Conservation (phyloP, 2,329 filamentous ascomycete species). For the Rasamsonia emersonii region DNA sequence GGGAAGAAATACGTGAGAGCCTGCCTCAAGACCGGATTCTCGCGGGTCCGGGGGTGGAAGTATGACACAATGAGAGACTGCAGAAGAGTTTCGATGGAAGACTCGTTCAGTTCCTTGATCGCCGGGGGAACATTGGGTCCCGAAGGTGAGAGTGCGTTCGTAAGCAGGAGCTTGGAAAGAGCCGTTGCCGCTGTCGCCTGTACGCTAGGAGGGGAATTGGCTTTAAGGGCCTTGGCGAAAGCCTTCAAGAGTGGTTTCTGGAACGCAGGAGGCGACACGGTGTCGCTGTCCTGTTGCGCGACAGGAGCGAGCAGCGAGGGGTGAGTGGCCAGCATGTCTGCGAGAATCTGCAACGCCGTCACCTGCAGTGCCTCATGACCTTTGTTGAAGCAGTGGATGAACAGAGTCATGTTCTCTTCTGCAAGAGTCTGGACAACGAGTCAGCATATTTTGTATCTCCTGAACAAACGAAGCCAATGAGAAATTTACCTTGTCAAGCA, state of each 20-base stretch:
- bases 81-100: slow-evolving; percentile 62
- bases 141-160: slow-evolving; percentile 54
- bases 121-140: slow-evolving; percentile 45
- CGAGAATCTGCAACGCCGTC: slow-evolving; percentile 82
- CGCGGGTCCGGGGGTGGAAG: slow-evolving; percentile 74
- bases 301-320: slow-evolving; percentile 62
- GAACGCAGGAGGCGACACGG: slow-evolving; percentile 40
- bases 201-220: slow-evolving; percentile 60
- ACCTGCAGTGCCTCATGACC: slow-evolving; percentile 84
- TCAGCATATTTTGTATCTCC: slow-evolving; percentile 11
- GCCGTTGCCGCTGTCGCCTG: slow-evolving; percentile 75
- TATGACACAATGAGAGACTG: slow-evolving; percentile 77
- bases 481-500: slow-evolving; percentile 66
- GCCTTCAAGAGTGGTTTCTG: slow-evolving; percentile 67
- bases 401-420: slow-evolving; percentile 82
- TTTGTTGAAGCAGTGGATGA: slow-evolving; percentile 93
- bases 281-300: slow-evolving; percentile 36
- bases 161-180: slow-evolving; percentile 77
- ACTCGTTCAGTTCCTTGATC: slow-evolving; percentile 41
- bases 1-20: slow-evolving; percentile 89
- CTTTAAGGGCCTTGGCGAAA: slow-evolving; percentile 73
- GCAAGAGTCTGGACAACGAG: slow-evolving; percentile 56
- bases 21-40: slow-evolving; percentile 76
- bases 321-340: slow-evolving; percentile 85
- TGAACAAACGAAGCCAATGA: neutral